Evolutionary conservation across 805 yeast genomes (phyloP), one percentile per base, ranked within the genome.

Genomic region (Pichia phayaonensis): DNA sequence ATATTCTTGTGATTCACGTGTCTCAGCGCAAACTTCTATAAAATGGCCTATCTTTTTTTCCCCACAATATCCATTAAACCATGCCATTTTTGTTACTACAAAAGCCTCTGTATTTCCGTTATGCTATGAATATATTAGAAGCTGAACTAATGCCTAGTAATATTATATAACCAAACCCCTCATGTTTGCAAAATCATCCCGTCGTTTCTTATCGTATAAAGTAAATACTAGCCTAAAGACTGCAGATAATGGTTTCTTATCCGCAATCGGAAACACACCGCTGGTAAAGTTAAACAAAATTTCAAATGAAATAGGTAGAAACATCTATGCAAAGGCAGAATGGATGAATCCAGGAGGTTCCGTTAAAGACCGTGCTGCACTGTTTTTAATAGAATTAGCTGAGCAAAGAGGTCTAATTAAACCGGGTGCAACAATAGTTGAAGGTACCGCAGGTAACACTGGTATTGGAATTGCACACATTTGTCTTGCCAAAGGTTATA

Each of bases 371-470:
- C 77, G 97, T 53, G 96, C 97, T 20, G 96, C 96, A 0, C 70
- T 85, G 40, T 88, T 72, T 61, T 74, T 89, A 53, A 72, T 89
- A 49, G 75, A 84, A 59, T 89, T 85, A 56, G 96, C 96, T 24
- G 96, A 90, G 64, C 63, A 66, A 40, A 74, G 73, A 55, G 90
- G 90, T 6, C 67, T 75, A 46, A 72, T 89, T 49, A 65, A 71
- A 54, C 79, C 89, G 3, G 95, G 95, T 20, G 96, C 95, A 36
- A 89, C 96, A 1, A 79, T 89, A 31, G 90, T 89, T 24, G 97
- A 89, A 67, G 96, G 96, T 15, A 88, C 96, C n/a, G 97, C 97
- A 4, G 97, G 97, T 42, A 89, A 89, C 69, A 89, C 97, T 20
- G 97, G 96, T 29, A 90, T 89, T 58, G 96, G 96, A 1, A 72